Evolutionary conservation across 306 rosid genomes (phyloP).

Genomic region (Crotalaria pallida): DNA sequence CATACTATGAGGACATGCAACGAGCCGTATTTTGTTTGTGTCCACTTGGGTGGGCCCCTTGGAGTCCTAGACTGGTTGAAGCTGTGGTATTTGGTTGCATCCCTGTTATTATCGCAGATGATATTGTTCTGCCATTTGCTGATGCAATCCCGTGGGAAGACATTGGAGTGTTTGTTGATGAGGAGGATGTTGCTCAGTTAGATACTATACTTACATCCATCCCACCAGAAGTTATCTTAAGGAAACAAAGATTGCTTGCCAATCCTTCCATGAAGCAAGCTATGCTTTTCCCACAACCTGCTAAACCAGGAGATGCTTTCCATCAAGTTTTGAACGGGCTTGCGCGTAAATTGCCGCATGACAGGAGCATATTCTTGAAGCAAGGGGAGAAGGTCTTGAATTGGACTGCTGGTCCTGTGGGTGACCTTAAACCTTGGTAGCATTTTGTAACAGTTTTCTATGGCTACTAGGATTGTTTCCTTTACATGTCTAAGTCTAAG

Average conservation of each 20-base stretch:
- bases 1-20: conserved; percentile 98
- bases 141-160: conserved; percentile 99
- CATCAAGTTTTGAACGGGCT: conserved; percentile 94
- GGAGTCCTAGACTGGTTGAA: conserved; percentile 97
- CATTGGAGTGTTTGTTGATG: conserved; percentile 81
- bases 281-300: conserved; percentile 95
- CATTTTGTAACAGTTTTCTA: neutral
- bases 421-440: conserved; percentile 88
- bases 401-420: conserved; percentile 95
- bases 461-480: conserved; percentile 22
- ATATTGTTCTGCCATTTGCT: conserved; percentile 92
- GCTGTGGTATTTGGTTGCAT: conserved; percentile 98
- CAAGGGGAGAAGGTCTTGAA: conserved; percentile 64
- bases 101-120: conserved; percentile 94
- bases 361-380: conserved; percentile 51
- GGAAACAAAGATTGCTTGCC: conserved; percentile 92
- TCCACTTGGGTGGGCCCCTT: conserved; percentile 99
- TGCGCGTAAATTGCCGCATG: conserved; percentile 88
- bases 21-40: conserved; percentile 92
- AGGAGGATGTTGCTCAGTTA: conserved; percentile 79
- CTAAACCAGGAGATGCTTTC: conserved; percentile 83
- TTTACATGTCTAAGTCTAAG: conserved; percentile 11
- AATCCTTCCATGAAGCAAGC: conserved; percentile 99
- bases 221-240: conserved; percentile 73
- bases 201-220: conserved; percentile 86